These are phyloP conservation scores for Nemania diffusa DNA, from an alignment of 2,329 filamentous ascomycete genomes.

Conservation along the genomic window DNA sequence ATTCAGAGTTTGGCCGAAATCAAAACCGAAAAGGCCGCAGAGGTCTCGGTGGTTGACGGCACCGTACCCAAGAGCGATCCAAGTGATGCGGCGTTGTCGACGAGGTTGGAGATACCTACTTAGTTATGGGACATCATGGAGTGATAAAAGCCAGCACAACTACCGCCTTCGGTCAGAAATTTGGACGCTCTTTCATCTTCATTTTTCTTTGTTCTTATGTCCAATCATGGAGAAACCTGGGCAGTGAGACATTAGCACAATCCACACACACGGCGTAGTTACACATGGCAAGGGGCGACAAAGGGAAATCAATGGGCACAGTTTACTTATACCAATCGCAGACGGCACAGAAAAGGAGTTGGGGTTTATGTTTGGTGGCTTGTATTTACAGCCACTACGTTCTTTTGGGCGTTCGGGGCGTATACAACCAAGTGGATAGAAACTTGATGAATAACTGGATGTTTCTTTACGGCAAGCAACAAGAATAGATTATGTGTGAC, in stretches of 20 bases:
- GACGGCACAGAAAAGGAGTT: slow-evolving; percentile 15
- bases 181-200: not conserved
- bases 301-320: not conserved
- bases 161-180: not conserved
- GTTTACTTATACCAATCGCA: slow-evolving; percentile 10
- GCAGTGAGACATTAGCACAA: not conserved
- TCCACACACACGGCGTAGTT: not conserved
- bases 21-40: slow-evolving; percentile 3
- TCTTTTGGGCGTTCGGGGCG: not conserved
- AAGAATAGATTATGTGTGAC: not conserved
- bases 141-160: not conserved
- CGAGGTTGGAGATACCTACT: slow-evolving; percentile 24
- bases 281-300: not conserved
- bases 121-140: not conserved
- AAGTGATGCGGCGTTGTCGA: slow-evolving; percentile 8
- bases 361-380: slow-evolving; percentile 2
- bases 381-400: not conserved
- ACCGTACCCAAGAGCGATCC: not conserved
- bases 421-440: not conserved
- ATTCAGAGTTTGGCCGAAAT: not conserved
- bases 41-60: not conserved
- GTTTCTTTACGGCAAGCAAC: not conserved
- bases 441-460: slow-evolving; percentile 5
- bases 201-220: not conserved
- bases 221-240: not conserved